Conservation (phyloP, 257 asterid species). For the Lavandula angustifolia region DNA sequence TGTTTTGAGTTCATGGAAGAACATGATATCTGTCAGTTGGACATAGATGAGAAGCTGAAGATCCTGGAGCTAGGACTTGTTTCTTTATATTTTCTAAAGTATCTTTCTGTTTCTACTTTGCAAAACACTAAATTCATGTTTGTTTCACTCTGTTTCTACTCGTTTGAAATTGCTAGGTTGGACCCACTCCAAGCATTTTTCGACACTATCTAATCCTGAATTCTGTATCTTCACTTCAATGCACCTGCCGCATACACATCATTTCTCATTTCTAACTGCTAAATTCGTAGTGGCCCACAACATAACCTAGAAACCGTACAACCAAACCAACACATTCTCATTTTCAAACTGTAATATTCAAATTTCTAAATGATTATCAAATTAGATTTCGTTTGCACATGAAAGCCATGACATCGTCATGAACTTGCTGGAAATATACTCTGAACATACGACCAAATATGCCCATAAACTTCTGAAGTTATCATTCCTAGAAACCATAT, state of each 20-base stretch:
- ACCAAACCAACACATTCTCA: not conserved
- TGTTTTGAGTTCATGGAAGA: constrained; percentile 10
- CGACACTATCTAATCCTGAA: not conserved
- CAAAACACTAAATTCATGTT: constrained; percentile 3
- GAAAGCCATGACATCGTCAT: not conserved
- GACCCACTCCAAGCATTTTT: not conserved
- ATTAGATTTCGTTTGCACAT: not conserved
- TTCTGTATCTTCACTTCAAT: not conserved
- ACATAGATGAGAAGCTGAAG: constrained; percentile 19
- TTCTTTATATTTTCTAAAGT: not conserved
- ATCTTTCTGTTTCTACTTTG: not conserved
- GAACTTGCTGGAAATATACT: not conserved
- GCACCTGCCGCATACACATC: not conserved
- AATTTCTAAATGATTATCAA: not conserved
- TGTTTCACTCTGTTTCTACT: not conserved
- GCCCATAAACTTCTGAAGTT: constrained; percentile 2
- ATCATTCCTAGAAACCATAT: constrained; percentile 9
- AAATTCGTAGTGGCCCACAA: not conserved
- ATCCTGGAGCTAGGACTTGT: constrained; percentile 5
- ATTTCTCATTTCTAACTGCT: not conserved
- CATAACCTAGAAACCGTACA: not conserved
- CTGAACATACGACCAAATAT: not conserved
- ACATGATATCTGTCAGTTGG: constrained; percentile 9
- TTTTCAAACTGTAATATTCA: not conserved
- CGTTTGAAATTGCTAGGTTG: not conserved